Percentiles rank a stretch among this genome's conserved stretches.
Conservation (phyloP, 2,329 filamentous ascomycete genomes). For the Raffaelea deltoideospora region DNA sequence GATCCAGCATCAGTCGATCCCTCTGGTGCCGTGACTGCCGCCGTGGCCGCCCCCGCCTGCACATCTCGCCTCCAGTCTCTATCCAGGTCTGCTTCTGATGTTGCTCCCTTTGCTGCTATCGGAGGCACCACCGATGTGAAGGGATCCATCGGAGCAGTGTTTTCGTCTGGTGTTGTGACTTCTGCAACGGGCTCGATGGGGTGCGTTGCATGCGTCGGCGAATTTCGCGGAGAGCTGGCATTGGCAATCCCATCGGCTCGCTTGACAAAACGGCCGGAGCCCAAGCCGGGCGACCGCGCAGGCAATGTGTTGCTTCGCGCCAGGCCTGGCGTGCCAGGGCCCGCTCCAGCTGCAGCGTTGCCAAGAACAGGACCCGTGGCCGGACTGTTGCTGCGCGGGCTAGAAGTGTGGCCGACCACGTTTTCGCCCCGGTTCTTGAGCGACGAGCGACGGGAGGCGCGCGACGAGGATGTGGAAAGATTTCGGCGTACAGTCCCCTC, state of each 20-base stretch:
- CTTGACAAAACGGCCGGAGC: constrained; percentile 48
- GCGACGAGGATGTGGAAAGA: constrained; percentile 91
- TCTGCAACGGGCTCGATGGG: constrained; percentile 24
- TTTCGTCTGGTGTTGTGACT: constrained; percentile 17
- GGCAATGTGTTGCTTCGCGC: constrained; percentile 78
- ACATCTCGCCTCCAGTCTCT: background rate
- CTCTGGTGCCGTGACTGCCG: background rate
- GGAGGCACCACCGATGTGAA: background rate
- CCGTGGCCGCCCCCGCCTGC: background rate
- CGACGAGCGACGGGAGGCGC: constrained; percentile 62
- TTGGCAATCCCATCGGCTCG: constrained; percentile 15
- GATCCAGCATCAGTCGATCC: background rate
- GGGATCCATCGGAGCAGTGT: constrained; percentile 4
- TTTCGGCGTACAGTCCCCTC: constrained; percentile 72
- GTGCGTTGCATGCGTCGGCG: constrained; percentile 32
- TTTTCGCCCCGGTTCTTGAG: constrained; percentile 2
- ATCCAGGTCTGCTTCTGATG: background rate
- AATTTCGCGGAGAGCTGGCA: constrained; percentile 18
- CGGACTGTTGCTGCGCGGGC: constrained; percentile 52
- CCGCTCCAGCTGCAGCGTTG: constrained; percentile 30
- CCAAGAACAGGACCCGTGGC: constrained; percentile 30
- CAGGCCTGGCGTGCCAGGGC: constrained; percentile 24
- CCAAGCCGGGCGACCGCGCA: constrained; percentile 63
- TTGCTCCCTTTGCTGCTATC: too few relatives aligned
- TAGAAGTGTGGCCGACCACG: constrained; percentile 43